These are phyloP conservation scores for Glaciozyma antarctica DNA, from an alignment of 768 basidiomycete genomes.

Conservation along the genomic window DNA sequence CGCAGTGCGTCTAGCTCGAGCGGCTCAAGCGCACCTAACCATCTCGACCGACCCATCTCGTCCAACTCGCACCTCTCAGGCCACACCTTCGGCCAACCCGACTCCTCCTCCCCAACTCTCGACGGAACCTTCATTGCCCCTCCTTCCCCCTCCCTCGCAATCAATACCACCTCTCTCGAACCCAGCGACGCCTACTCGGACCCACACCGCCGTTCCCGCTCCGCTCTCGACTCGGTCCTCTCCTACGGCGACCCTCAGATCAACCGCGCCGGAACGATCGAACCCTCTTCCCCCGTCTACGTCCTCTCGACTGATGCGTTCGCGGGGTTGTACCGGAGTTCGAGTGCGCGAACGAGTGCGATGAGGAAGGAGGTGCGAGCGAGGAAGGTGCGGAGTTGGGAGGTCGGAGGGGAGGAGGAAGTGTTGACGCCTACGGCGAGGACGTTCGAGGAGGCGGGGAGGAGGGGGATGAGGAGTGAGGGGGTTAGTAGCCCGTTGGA, in stretches of 20 bases:
- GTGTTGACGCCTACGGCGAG: no score
- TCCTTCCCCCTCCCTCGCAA: not conserved
- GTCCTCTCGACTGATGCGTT: not conserved
- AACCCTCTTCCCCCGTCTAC: not conserved
- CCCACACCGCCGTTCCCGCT: not conserved
- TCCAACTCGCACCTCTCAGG: not conserved
- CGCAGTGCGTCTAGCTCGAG: no score
- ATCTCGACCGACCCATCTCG: no score
- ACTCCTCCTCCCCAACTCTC: not conserved
- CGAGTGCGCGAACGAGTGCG: not conserved
- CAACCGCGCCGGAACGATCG: not conserved
- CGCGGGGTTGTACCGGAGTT: not conserved
- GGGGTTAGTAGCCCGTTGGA: conserved; percentile 1
- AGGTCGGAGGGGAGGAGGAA: not conserved
- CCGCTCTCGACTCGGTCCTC: not conserved
- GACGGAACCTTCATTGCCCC: not conserved
- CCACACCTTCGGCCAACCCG: not conserved
- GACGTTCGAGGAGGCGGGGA: no score
- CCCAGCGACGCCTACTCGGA: not conserved
- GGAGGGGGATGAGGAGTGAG: not conserved
- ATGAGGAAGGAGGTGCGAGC: conserved; percentile 1
- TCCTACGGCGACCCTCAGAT: not conserved
- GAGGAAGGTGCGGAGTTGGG: not conserved
- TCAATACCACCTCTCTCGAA: not conserved
- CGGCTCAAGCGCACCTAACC: no score